Base-by-base conservation (phyloP, 1,284 basidiomycete species). In the Calocybe gambosa region DNA sequence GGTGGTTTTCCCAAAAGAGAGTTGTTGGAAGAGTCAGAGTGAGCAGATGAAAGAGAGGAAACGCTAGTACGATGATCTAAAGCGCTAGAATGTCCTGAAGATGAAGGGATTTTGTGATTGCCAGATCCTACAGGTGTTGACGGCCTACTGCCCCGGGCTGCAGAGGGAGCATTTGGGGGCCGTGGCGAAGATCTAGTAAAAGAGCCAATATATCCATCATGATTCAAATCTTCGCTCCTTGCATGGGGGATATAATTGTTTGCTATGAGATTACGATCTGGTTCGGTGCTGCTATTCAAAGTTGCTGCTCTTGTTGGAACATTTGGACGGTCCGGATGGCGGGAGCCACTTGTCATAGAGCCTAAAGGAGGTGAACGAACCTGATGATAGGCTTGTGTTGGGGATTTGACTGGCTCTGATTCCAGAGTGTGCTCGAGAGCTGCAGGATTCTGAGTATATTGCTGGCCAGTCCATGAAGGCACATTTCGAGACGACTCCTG, bases 211-310 rank as follows among this genome's bases (percentile, higher is more conserved):
- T 64, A 58, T 25, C 56, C 59, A 15, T 61, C 58, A 62, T 87
- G 85, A 60, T 77, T 83, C 45, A 86, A 67, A 65, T 87, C 84
- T 59, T 87, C 84, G 65, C 84, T 87, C 43, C 71, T 78, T 46
- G 80, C 67, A 58, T 82, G 64, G 42, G 65, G 63, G 39, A 57
- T 51, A 37, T 61, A 52, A 57, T 70, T 56, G 62, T 66, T 65
- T 45, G 68, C 55, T 52, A 66, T 60, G 55, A 68, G 71, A 61
- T 67, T 69, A 54, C 73, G 74, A 63, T 76, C 70, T 49, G 73
- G 67, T 61, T 82, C 79, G 58, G 74, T 62, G 45, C 73, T 58
- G 44, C 72, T 57, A 49, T 74, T 70, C 45, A 75, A 58, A 2
- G 83, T 86, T 36, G 79, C 78, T 5, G 83, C 74, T 63, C 82